Base-by-base conservation (phyloP, 2,329 filamentous ascomycete genomes). In the Stemphylium lycopersici region DNA sequence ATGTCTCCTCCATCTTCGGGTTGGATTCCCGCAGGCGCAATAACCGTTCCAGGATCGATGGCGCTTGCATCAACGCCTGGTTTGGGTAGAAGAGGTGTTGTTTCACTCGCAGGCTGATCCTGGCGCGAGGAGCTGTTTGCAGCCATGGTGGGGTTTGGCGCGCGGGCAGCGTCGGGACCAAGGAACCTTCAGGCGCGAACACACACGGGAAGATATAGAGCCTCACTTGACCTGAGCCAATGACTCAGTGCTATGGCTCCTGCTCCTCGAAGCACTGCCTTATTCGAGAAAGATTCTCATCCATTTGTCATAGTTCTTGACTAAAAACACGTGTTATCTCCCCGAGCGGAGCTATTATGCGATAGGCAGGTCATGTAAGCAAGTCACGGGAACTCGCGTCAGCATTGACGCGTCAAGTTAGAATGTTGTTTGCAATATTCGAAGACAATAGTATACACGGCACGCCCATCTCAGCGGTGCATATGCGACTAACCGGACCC, bases 1-100 rank as follows among this genome's bases (percentile, higher is more conserved):
- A 78, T 53, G 26, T 73, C 72, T 22, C 65, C 66, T 42, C 63
- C 71, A 49, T 71, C 61, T 15, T 31, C 40, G 16, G 36, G 38
- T 12, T 57, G 40, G n/a, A 43, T 26, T 45, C 55, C 64, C 32
- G 67, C 68, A 3, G 72, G 59, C 10, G 64, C 63, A 22, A 72
- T 59, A 2, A 61, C 68, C 55, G 58, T 65, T 6, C 54, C 59
- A 4, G 70, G 59, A 10, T 69, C 68, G 24, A 71, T 58, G 6
- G 59, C 50, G 39, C 54, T 52, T 10, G 61, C 41, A 10, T 53
- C 38, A 22, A 13, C 51, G 42, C 44, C 36, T 29, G 53, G 58
- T 38, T 73, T 65, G 6, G 68, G 69, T 33, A 82, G 75, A 50
- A 82, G 70, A 41, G 80, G 79, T 53, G 79, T 80, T 10, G 73